Percentiles rank a stretch among this genome's conserved stretches.
These are phyloP conservation scores for Lyophyllum shimeji DNA, from an alignment of 768 basidiomycete genomes.

Conservation along the genomic window DNA sequence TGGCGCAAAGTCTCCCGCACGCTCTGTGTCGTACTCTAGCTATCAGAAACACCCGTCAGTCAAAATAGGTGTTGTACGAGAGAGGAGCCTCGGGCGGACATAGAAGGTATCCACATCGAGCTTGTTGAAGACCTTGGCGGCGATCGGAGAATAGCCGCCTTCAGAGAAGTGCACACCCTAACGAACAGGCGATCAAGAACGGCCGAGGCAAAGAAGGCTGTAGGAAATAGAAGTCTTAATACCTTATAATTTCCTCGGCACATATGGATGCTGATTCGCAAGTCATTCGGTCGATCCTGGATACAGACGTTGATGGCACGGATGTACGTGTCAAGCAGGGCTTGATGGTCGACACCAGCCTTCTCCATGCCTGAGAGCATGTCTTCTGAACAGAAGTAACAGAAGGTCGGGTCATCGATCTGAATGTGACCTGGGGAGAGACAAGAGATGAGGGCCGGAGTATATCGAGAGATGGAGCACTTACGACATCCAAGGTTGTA, in stretches of 20 bases:
- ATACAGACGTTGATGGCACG: conserved; percentile 60
- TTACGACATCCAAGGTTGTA: conserved; percentile 49
- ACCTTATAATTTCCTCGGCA: conserved; percentile 58
- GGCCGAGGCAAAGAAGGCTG: conserved; percentile 30
- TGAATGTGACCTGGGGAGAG: conserved; percentile 43
- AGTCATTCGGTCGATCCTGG: conserved; percentile 49
- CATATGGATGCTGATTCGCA: conserved; percentile 58
- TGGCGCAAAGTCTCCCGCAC: conserved; percentile 60
- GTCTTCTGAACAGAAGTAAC: conserved; percentile 66
- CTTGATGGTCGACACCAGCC: conserved; percentile 59
- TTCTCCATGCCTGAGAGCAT: conserved; percentile 54
- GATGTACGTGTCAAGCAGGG: conserved; percentile 68
- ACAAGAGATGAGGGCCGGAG: conserved; percentile 18
- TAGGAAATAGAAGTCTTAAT: conserved; percentile 10
- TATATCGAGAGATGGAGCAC: conserved; percentile 16
- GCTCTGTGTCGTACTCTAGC: conserved; percentile 68
- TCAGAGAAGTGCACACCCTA: conserved; percentile 55
- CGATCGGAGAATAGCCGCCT: conserved; percentile 58
- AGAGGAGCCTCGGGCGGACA: conserved; percentile 25
- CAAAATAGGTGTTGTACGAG: background rate
- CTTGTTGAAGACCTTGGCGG: conserved; percentile 53
- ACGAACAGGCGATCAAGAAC: background rate
- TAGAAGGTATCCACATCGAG: conserved; percentile 60
- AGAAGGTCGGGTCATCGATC: conserved; percentile 53
- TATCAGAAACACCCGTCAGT: conserved; percentile 22